phyloP scores from a whole-genome alignment of 2,329 filamentous ascomycete genomes.

The Cladosporium colombiae region DNA sequence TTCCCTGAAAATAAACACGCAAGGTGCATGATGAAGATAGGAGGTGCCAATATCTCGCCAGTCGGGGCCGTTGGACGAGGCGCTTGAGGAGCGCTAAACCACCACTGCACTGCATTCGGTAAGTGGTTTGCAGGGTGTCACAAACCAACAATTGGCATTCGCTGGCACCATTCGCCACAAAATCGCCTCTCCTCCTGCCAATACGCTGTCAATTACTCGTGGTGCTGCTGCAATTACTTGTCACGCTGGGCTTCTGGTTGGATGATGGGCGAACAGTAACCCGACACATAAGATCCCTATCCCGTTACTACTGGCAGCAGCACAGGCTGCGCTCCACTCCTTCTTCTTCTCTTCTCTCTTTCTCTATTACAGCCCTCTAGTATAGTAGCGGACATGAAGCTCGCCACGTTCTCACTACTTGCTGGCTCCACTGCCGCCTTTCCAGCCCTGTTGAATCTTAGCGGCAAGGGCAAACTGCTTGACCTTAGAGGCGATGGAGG shows the following conservation, averaged over 20 bases:
- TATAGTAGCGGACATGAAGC: slow-evolving; percentile 9
- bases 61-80: not conserved
- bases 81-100: not conserved
- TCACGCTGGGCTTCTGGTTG: slow-evolving; percentile 2
- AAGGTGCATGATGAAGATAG: not conserved
- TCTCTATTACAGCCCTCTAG: not conserved
- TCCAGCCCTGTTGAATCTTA: slow-evolving; percentile 13
- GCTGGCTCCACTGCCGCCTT: slow-evolving; percentile 14
- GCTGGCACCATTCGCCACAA: not conserved
- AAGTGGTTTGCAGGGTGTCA: not conserved
- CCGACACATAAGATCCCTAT: not conserved
- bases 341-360: not conserved
- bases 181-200: not conserved
- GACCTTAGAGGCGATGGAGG: not conserved
- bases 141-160: not conserved
- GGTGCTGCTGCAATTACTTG: not conserved
- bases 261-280: not conserved
- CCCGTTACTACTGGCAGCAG: not conserved
- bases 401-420: slow-evolving; percentile 11
- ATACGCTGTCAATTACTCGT: not conserved
- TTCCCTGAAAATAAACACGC: not conserved
- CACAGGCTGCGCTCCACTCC: slow-evolving; percentile 1
- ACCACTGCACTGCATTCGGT: not conserved
- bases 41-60: not conserved
- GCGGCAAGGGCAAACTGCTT: slow-evolving; percentile 1